A percentile compares a stretch with the other conserved stretches of the same genome.
phyloP scores from a whole-genome alignment of 2,329 filamentous ascomycete genomes.

The Monosporascus sp. region DNA sequence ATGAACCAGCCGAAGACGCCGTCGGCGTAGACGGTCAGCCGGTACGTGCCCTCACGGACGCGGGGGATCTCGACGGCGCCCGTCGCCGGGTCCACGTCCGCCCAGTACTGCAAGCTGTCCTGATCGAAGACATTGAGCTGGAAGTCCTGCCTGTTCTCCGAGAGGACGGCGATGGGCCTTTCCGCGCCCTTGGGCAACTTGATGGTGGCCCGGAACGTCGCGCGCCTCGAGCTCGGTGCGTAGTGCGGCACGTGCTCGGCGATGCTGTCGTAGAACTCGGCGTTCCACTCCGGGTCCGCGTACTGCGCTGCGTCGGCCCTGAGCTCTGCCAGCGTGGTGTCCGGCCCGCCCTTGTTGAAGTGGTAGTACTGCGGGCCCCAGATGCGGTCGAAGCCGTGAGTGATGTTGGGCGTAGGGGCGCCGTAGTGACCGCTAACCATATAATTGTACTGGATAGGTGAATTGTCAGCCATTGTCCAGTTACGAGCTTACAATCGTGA shows the following conservation, averaged over 20 bases:
- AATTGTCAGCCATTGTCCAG: background rate
- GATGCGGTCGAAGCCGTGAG: conserved; percentile 57
- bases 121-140: conserved; percentile 53
- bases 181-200: conserved; percentile 45
- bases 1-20: conserved; percentile 56
- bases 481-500: no score
- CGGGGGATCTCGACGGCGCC: conserved; percentile 47
- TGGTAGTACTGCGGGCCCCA: conserved; percentile 60
- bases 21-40: conserved; percentile 57
- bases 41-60: conserved; percentile 53
- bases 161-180: conserved; percentile 50
- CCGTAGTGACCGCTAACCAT: conserved; percentile 56
- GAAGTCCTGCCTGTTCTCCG: conserved; percentile 45
- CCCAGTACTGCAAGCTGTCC: conserved; percentile 57
- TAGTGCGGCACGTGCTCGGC: conserved; percentile 54
- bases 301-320: conserved; percentile 48
- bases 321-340: conserved; percentile 40
- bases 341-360: conserved; percentile 51
- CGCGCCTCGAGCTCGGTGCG: conserved; percentile 44
- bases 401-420: conserved; percentile 53
- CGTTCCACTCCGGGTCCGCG: conserved; percentile 49
- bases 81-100: conserved; percentile 35
- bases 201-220: conserved; percentile 45
- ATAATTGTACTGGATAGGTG: conserved; percentile 17
- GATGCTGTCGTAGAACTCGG: conserved; percentile 58